Conservation (phyloP, 257 asterid genomes). For the Solanum bulbocastanum region DNA sequence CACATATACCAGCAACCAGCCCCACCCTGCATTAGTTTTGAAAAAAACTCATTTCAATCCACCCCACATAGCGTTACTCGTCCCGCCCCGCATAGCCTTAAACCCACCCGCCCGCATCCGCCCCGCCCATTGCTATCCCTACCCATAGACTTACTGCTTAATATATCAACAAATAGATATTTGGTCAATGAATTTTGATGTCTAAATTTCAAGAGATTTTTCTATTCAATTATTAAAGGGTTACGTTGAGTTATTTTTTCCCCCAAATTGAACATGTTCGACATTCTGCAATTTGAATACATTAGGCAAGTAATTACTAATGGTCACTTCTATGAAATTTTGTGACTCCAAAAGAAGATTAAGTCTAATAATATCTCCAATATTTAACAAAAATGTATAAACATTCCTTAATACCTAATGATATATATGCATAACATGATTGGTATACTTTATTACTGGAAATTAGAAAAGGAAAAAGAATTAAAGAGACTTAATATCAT, state of each 20-base stretch:
- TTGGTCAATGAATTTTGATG: not conserved
- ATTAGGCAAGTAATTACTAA: not conserved
- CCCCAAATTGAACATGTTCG: not conserved
- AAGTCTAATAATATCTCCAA: not conserved
- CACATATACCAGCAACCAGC: too few species aligned
- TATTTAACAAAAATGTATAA: not conserved
- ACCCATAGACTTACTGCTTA: not conserved
- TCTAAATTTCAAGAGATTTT: not conserved
- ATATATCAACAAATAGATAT: not conserved
- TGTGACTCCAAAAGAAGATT: not conserved
- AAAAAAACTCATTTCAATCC: too few species aligned
- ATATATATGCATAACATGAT: not conserved
- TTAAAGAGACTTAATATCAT: not conserved
- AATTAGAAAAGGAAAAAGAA: not conserved
- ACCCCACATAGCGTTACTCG: too few species aligned
- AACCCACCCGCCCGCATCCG: too few species aligned
- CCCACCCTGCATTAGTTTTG: too few species aligned
- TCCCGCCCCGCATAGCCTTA: too few species aligned
- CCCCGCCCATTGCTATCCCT: too few species aligned
- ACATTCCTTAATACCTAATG: not conserved
- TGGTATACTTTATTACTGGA: not conserved
- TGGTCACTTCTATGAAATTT: not conserved
- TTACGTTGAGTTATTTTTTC: not conserved
- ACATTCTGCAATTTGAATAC: not conserved
- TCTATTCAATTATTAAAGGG: not conserved